Evolutionary conservation across 768 basidiomycete species (phyloP).

Genomic region (Phylloporus sp.): DNA sequence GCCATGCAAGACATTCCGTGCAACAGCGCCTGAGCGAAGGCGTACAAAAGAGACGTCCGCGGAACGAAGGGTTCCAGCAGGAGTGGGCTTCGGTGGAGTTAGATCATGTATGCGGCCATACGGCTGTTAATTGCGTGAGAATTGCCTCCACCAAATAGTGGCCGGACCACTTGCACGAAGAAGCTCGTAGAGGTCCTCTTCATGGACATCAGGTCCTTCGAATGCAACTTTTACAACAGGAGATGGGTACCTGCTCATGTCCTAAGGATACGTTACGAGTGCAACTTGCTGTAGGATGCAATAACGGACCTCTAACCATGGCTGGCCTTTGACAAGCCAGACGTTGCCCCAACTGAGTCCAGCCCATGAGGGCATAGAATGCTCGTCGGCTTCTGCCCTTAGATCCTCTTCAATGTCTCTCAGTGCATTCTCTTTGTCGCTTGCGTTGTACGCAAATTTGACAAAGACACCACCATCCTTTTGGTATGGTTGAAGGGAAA

Average conservation of each 20-base stretch:
- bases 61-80: conserved; percentile 64
- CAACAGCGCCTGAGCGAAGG: conserved; percentile 69
- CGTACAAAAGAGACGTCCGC: conserved; percentile 60
- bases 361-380: conserved; percentile 62
- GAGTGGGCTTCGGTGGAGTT: conserved; percentile 51
- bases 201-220: conserved; percentile 83
- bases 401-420: conserved; percentile 49
- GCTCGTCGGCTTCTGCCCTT: conserved; percentile 38
- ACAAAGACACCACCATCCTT: conserved; percentile 91
- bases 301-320: conserved; percentile 71
- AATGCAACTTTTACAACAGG: conserved; percentile 72
- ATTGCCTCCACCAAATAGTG: neutral
- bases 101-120: conserved; percentile 80
- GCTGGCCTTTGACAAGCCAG: conserved; percentile 74
- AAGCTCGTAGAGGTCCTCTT: conserved; percentile 73
- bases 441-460: conserved; percentile 54
- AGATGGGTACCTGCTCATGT: conserved; percentile 81
- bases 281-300: neutral
- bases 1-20: conserved; percentile 80
- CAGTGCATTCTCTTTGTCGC: conserved; percentile 37
- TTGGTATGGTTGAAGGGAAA: conserved; percentile 56
- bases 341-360: conserved; percentile 49
- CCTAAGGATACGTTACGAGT: conserved; percentile 41
- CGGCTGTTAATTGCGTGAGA: conserved; percentile 43
- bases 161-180: conserved; percentile 55